Conservation (phyloP, 2,329 filamentous ascomycete genomes). For the Didymella exigua region DNA sequence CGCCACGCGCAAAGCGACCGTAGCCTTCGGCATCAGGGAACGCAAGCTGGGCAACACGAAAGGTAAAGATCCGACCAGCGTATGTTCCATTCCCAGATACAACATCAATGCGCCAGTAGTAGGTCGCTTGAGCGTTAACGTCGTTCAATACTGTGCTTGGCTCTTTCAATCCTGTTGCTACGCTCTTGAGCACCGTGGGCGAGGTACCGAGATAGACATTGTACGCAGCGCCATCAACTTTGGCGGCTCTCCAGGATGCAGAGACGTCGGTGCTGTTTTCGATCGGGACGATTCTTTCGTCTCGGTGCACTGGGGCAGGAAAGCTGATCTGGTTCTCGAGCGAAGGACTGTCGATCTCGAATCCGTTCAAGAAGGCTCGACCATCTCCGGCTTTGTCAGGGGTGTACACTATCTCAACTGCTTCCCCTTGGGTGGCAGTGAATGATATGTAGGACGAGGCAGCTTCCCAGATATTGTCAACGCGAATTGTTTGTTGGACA, state of each 20-base stretch:
- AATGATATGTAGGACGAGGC: slow-evolving; percentile 37
- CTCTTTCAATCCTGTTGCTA: slow-evolving; percentile 8
- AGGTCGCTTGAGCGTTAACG: slow-evolving; percentile 27
- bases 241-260: slow-evolving; percentile 32
- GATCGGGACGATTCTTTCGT: slow-evolving; percentile 31
- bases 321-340: slow-evolving; percentile 33
- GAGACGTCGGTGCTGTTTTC: slow-evolving; percentile 19
- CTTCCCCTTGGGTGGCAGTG: slow-evolving; percentile 19
- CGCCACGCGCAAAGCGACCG: slow-evolving; percentile 45
- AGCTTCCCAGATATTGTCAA: slow-evolving; percentile 43
- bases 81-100: slow-evolving; percentile 22
- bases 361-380: slow-evolving; percentile 40
- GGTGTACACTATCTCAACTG: slow-evolving; percentile 31
- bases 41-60: slow-evolving; percentile 43
- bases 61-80: slow-evolving; percentile 37
- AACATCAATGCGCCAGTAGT: slow-evolving; percentile 44
- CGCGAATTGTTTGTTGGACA: slow-evolving; percentile 31
- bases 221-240: slow-evolving; percentile 19
- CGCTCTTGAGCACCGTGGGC: slow-evolving; percentile 10
- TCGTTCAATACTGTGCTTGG: slow-evolving; percentile 11
- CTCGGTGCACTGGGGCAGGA: slow-evolving; percentile 34
- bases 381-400: slow-evolving; percentile 18
- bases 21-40: slow-evolving; percentile 50
- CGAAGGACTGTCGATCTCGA: slow-evolving; percentile 37
- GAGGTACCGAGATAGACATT: slow-evolving; percentile 36